Evolutionary conservation across 2,329 filamentous ascomycete species (phyloP), one percentile per base, ranked within the genome.

Genomic region (Diaporthe vexans): DNA sequence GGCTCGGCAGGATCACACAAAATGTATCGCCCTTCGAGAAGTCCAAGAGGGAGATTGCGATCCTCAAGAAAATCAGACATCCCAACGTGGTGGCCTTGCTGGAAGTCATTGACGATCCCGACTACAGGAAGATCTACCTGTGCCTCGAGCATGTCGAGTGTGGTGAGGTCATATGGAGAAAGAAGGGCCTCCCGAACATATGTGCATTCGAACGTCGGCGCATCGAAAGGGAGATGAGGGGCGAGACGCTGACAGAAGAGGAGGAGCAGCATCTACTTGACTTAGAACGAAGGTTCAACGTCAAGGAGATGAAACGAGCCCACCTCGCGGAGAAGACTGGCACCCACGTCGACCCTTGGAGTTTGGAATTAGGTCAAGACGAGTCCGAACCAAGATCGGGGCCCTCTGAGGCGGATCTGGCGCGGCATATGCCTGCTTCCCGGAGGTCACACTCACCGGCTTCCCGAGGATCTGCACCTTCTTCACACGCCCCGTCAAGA

Each of bases 61-160:
- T 99, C 74, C 88, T 99, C 79, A 99, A 99, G 84, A 99, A 99
- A 86, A 97, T 97, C 71, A 93, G 96, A 40, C 97, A 99, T 83
- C 93, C 94, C n/a, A 98, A 99, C 80, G 94, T 99, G 54, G 97
- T 99, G 76, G 95, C 94, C 79, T 88, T 99, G 52, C 90, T 98
- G 77, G 97, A 99, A 85, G 95, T 99, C 80, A 98, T 99, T 79
- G 97, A 99, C 82, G 97, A 99, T 81, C 96, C 96, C 1, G 94
- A 95, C 79, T 91, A 95, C 74, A 97, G 97, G 85, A 99, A 99
- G 85, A 98, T 99, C 76, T 99, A 99, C 85, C 96, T 99, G 85
- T 94, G 98, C 26, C 89, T 99, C 57, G 97, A 99, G 83, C 96
- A 96, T 83, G 95, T 98, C 73, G 95, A 98, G 81, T 90, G 96